phyloP scores from a whole-genome alignment of 2,329 filamentous ascomycete genomes.

The Phoma sp. region DNA sequence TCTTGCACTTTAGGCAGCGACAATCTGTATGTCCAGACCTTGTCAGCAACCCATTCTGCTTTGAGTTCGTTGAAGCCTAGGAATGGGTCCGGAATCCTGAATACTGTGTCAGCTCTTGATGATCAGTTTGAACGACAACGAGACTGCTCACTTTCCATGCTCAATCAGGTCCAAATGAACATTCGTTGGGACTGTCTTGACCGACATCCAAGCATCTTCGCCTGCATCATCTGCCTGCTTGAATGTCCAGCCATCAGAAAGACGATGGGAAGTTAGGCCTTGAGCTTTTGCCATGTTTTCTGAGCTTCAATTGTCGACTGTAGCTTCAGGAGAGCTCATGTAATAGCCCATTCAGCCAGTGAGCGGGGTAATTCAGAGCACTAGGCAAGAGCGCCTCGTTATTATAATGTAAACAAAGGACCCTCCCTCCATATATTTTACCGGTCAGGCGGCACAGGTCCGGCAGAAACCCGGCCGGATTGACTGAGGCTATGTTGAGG shows the following conservation, averaged over 20 bases:
- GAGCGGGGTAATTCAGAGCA: slow-evolving; percentile 10
- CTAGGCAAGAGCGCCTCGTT: background rate
- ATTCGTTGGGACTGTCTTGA: slow-evolving; percentile 55
- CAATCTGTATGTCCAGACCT: slow-evolving; percentile 56
- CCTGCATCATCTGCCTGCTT: slow-evolving; percentile 52
- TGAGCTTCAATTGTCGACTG: background rate
- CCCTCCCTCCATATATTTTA: slow-evolving; percentile 4
- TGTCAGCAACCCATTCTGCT: slow-evolving; percentile 58
- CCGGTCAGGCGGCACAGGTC: slow-evolving; percentile 12
- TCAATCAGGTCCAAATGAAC: slow-evolving; percentile 57
- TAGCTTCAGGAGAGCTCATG: background rate
- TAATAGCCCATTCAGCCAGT: background rate
- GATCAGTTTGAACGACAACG: background rate
- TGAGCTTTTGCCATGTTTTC: slow-evolving; percentile 36
- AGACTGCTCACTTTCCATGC: slow-evolving; percentile 51
- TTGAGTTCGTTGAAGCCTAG: slow-evolving; percentile 58
- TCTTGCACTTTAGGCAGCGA: slow-evolving; percentile 45
- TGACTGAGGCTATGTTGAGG: slow-evolving; percentile 3
- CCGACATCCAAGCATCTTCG: slow-evolving; percentile 53
- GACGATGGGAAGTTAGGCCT: slow-evolving; percentile 35
- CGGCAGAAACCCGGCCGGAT: slow-evolving; percentile 12
- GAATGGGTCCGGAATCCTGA: slow-evolving; percentile 58
- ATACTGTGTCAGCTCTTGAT: background rate
- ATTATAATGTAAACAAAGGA: slow-evolving; percentile 9
- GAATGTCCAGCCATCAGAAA: slow-evolving; percentile 54